These are phyloP conservation scores for Penicillium capsulatum DNA, from an alignment of 2,329 filamentous ascomycete species.

Conservation along the genomic window DNA sequence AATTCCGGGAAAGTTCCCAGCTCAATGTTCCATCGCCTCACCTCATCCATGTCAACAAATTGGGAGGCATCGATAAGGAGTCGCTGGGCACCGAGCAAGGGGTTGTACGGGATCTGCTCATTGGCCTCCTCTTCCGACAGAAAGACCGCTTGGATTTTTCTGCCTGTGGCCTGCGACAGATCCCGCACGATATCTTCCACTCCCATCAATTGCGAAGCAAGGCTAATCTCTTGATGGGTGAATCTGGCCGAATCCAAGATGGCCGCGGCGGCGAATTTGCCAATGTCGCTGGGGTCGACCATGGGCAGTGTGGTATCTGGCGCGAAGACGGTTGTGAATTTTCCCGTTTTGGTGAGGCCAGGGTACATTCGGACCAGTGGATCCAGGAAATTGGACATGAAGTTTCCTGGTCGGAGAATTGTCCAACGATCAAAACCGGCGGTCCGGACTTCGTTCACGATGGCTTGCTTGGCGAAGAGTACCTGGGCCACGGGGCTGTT, in stretches of 20 bases:
- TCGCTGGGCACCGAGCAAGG: conserved; percentile 40
- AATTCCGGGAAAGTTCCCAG: conserved; percentile 46
- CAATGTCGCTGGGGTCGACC: conserved; percentile 49
- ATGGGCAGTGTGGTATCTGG: conserved; percentile 41
- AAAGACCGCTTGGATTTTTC: conserved; percentile 37
- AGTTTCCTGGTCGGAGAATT: conserved; percentile 49
- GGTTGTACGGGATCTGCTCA: conserved; percentile 32
- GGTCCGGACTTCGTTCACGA: conserved; percentile 41
- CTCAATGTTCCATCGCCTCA: conserved; percentile 39
- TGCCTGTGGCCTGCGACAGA: conserved; percentile 33
- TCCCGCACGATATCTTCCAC: conserved; percentile 36
- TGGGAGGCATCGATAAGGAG: conserved; percentile 34
- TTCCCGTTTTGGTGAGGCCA: conserved; percentile 37
- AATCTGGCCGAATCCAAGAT: conserved; percentile 44
- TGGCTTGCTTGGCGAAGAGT: conserved; percentile 39
- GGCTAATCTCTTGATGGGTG: conserved; percentile 36
- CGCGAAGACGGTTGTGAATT: conserved; percentile 37
- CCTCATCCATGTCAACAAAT: conserved; percentile 33
- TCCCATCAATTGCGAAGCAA: conserved; percentile 42
- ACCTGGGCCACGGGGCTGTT: conserved; percentile 27
- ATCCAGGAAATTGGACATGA: conserved; percentile 50
- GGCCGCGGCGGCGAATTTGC: conserved; percentile 43
- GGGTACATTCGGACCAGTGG: conserved; percentile 43
- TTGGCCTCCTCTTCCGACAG: conserved; percentile 44
- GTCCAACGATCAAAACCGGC: conserved; percentile 46